These are phyloP conservation scores for Solanum lycopersicoides DNA, from an alignment of 257 asterid genomes.

Conservation along the genomic window DNA sequence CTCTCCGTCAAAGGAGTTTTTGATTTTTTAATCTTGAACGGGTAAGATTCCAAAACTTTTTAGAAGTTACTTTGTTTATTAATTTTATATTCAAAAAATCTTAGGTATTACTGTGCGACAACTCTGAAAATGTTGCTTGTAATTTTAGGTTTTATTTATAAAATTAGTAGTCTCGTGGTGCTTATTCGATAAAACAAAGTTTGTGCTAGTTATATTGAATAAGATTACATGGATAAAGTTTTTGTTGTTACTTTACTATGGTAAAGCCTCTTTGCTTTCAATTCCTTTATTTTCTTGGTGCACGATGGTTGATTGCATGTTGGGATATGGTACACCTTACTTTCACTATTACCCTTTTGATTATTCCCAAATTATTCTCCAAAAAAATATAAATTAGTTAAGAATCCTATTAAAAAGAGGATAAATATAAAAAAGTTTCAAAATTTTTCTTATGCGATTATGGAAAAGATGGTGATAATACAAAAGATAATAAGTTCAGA, in stretches of 20 bases:
- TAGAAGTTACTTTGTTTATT: not conserved
- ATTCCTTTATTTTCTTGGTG: not conserved
- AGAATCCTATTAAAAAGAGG: not conserved
- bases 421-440: not conserved
- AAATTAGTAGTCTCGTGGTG: not conserved
- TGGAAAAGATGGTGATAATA: not conserved
- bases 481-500: not conserved
- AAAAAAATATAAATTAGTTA: not conserved
- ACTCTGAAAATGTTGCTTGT: not conserved
- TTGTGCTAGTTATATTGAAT: not conserved
- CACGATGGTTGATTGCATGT: not conserved
- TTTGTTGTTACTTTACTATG: not conserved
- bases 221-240: not conserved
- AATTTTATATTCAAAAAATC: not conserved
- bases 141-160: not conserved
- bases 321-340: not conserved
- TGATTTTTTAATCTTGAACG: not conserved
- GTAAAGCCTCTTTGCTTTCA: not conserved
- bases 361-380: not conserved
- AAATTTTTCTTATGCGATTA: not conserved
- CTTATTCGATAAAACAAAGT: not conserved
- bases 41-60: not conserved
- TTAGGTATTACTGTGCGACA: not conserved
- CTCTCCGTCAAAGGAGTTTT: not conserved
- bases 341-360: not conserved